Evolutionary conservation across 495 filamentous ascomycete species (phyloP), one percentile per base, ranked within the genome.

Genomic region (Cudoniella acicularis): DNA sequence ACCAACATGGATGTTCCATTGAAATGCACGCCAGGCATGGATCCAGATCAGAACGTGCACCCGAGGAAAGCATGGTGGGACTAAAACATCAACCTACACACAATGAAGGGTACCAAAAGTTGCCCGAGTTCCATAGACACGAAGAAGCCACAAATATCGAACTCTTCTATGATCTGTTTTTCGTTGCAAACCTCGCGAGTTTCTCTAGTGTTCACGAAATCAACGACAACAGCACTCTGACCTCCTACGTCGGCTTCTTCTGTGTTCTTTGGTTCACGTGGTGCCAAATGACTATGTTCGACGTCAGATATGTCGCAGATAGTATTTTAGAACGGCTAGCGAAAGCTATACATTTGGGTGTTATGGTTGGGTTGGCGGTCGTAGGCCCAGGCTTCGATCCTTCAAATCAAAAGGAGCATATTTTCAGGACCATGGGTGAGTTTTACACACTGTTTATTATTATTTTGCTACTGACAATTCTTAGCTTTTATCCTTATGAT

Each of bases 241-340:
- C 40, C 1, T 72, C 67, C 24, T 88, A 86, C 59, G 75, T 86
- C 49, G 83, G 82, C 42, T 87, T 88, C 64, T 84, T 88, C 54
- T 75, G 76, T 74, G 77, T 89, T 24, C 77, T 90, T 0, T 90
- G 87, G 87, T 83, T 87, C 61, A 88, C 82, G 42, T 90, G 87
- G 87, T 74, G 84, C 25, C 80, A 85, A 64, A 80, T 87, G 23
- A 81, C 79, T n/a, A 72, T 89, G 10, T 85, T 81, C 64, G 87
- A 90, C 66, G 78, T 89, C 27, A 79, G 87, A 0, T 89, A 88
- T 68, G 78, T 80, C 8, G 72, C 78, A 27, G 87, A 90, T 65
- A 83, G 79, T 20, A 70, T 88, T 51, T 84, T 87, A 75, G 85
- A 88, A 57, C 75, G 87, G 11, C 48, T 75, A 10, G 80, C 77